Conservation (phyloP, 371 early-diverging fungal genomes). For the Catenaria anguillulae region DNA sequence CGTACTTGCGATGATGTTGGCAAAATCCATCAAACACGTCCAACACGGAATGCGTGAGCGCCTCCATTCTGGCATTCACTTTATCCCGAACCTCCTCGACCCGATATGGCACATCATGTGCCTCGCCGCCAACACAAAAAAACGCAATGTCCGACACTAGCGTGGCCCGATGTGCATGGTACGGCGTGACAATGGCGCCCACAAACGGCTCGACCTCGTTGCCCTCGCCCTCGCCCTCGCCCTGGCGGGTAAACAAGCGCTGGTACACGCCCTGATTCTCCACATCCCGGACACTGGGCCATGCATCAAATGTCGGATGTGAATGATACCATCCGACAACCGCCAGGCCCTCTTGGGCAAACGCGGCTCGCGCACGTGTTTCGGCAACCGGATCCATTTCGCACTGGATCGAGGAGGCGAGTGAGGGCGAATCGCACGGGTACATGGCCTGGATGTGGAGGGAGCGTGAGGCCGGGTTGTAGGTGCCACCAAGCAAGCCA, state of each 20-base stretch:
- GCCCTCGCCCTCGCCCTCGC: too few species aligned
- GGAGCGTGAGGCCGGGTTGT: constrained; percentile 23
- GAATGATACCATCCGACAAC: constrained; percentile 39
- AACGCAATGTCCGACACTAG: neutral
- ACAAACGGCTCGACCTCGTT: constrained; percentile 66
- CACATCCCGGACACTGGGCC: constrained; percentile 25
- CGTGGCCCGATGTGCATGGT: constrained; percentile 18
- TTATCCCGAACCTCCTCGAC: too few species aligned
- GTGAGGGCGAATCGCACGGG: constrained; percentile 39
- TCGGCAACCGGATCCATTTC: constrained; percentile 33
- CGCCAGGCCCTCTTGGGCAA: constrained; percentile 11
- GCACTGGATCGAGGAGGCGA: constrained; percentile 52
- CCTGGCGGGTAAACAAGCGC: constrained; percentile 10
- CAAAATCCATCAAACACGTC: too few species aligned
- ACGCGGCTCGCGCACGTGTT: constrained; percentile 22
- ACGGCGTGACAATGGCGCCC: constrained; percentile 63
- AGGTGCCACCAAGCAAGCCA: constrained; percentile 32
- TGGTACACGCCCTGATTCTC: constrained; percentile 30
- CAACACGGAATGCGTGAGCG: too few species aligned
- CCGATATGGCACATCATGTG: too few species aligned
- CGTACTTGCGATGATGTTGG: too few species aligned
- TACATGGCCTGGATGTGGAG: constrained; percentile 38
- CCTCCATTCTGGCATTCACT: too few species aligned
- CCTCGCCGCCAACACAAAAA: neutral
- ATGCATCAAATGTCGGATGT: constrained; percentile 31